Base-by-base conservation (phyloP, 495 filamentous ascomycete genomes). In the Aspergillus sclerotiicarbonarius region DNA sequence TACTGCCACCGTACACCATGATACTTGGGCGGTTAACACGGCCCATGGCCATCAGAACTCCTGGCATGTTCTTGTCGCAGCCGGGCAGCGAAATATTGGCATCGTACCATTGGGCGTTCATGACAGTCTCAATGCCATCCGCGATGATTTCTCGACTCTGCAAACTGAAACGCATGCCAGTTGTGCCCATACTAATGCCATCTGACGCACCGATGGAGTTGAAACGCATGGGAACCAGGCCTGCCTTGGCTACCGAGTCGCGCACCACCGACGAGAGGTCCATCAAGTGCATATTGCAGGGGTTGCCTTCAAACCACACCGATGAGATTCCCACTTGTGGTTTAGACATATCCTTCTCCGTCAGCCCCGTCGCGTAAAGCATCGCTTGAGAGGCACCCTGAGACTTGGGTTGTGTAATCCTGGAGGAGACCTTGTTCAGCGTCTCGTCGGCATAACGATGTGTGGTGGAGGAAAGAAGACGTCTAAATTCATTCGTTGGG, bases 61-160 rank as follows among this genome's bases (percentile, higher is more conserved):
- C 94, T 7, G 94, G 94, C 95, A 98, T 97, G 75, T 98, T 98
- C 87, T 98, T 98, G 81, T 98, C 95, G 73, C 94, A 98, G 41
- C 94, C 94, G n/a, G 94, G 94, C 64, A 98, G 90, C 18, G 90
- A 95, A 69, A 98, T 90, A 71, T 98, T 98, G 67, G 90, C 94
- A 73, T 98, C 94, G 71, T 98, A 98, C 95, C 94, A 98, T 80
- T 98, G 94, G 12, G 90, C 94, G 49, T 90, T 84, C 94, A 98
- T 98, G 41, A 98, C 94, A 7, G 95, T 98, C 82, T 98, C 95
- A 64, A 98, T 94, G 33, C 89, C 92, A 74, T 98, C 95, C 60
- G 94, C 94, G 67, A 98, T 98, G 60, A 98, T 79, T 70, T 98
- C 94, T 68, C 94, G 82, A 57, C 90, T 94, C 76, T 98, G 94